Evolutionary conservation across 768 basidiomycete genomes (phyloP).

Genomic region (Pluteus cervinus): DNA sequence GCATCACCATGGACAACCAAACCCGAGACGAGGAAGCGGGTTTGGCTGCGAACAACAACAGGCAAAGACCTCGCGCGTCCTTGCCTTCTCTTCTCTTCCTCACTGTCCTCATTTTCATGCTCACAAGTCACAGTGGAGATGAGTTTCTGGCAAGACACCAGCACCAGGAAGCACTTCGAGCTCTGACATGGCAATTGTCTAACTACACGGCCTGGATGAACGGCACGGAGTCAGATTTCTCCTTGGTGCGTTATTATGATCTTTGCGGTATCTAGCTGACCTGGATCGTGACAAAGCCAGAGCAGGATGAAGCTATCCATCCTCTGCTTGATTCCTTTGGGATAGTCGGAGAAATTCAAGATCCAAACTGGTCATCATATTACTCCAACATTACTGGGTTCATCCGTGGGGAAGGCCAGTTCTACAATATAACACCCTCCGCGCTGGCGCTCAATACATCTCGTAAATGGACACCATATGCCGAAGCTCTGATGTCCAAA

Average conservation of each 20-base stretch:
- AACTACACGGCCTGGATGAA: slow-evolving; percentile 77
- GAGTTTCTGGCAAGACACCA: slow-evolving; percentile 58
- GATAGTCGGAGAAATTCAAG: slow-evolving; percentile 35
- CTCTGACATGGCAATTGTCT: slow-evolving; percentile 52
- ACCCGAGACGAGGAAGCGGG: slow-evolving; percentile 35
- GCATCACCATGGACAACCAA: slow-evolving; percentile 19
- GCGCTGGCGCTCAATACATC: slow-evolving; percentile 31
- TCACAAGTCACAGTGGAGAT: slow-evolving; percentile 69
- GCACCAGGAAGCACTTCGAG: slow-evolving; percentile 59
- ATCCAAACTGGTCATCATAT: slow-evolving; percentile 49
- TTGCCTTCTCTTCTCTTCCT: slow-evolving; percentile 72
- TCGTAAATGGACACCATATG: slow-evolving; percentile 44
- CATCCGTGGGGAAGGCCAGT: slow-evolving; percentile 54
- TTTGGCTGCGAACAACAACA: slow-evolving; percentile 17
- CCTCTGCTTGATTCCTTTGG: slow-evolving; percentile 46
- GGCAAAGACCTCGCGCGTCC: slow-evolving; percentile 44
- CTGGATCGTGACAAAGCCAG: slow-evolving; percentile 32
- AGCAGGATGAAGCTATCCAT: slow-evolving; percentile 32
- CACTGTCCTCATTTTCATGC: slow-evolving; percentile 69
- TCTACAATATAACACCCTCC: slow-evolving; percentile 58
- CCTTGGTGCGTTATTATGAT: slow-evolving; percentile 39
- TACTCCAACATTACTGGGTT: slow-evolving; percentile 77
- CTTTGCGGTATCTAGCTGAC: background rate
- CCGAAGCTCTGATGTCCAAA: slow-evolving; percentile 42
- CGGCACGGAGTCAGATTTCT: slow-evolving; percentile 59